Evolutionary conservation across 192 early-diverging fungal species (phyloP).

Genomic region (Mortierella antarctica): DNA sequence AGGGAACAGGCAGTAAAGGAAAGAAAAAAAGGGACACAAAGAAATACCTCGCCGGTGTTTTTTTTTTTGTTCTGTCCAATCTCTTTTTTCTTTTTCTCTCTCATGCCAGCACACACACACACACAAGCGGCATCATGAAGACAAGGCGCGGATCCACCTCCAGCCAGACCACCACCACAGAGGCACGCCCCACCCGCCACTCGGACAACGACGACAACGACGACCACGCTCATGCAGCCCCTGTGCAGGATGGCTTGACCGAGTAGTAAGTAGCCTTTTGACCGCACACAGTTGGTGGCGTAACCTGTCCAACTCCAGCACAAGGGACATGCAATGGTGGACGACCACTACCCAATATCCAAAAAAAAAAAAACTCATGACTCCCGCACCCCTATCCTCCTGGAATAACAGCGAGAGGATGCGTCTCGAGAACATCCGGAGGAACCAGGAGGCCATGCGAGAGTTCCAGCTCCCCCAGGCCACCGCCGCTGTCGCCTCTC

Average conservation of each 20-base stretch:
- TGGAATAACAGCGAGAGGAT: slow-evolving; percentile 38
- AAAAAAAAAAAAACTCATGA: background rate
- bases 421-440: slow-evolving; percentile 56
- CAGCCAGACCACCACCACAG: slow-evolving; percentile 1
- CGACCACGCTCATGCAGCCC: background rate
- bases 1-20: background rate
- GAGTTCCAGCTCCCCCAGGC: slow-evolving; percentile 37
- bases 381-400: background rate
- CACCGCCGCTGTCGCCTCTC: slow-evolving; percentile 8
- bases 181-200: background rate
- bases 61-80: slow-evolving; percentile 5
- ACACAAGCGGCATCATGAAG: slow-evolving; percentile 1
- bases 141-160: slow-evolving; percentile 1
- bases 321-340: background rate
- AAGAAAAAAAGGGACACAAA: background rate
- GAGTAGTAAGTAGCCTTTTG: slow-evolving; percentile 16
- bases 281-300: slow-evolving; percentile 7
- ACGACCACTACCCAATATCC: too few relatives aligned
- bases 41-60: background rate
- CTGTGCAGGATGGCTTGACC: background rate
- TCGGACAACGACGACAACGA: slow-evolving; percentile 3
- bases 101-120: background rate
- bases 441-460: slow-evolving; percentile 51
- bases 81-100: background rate
- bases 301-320: background rate